Percentiles rank a stretch among this genome's conserved stretches.
Conservation (phyloP, 2,329 filamentous ascomycete genomes). For the Grosmannia huntii region DNA sequence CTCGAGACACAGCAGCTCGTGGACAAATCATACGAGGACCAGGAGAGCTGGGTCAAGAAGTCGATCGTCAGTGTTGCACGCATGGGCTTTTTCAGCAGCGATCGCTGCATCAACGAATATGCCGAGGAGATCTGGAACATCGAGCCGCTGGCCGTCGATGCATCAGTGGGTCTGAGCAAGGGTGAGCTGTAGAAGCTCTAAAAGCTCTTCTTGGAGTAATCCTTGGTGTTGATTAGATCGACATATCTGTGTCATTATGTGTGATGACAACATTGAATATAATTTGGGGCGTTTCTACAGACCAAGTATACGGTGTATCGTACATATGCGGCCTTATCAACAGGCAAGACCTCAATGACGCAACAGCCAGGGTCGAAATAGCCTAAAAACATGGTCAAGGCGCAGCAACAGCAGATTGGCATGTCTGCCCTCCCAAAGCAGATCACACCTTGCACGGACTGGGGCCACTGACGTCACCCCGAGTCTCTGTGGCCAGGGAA, state of each 20-base stretch:
- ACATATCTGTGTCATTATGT: background rate
- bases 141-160: conserved; percentile 54
- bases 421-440: no score
- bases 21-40: conserved; percentile 82
- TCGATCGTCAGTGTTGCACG: conserved; percentile 75
- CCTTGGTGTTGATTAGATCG: background rate
- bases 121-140: conserved; percentile 96
- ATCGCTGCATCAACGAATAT: conserved; percentile 94
- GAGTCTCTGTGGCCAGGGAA: no score
- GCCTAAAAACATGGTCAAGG: background rate
- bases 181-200: conserved; percentile 7
- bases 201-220: background rate
- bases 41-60: conserved; percentile 87
- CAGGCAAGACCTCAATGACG: background rate
- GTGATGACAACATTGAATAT: background rate
- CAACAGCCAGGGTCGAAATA: background rate
- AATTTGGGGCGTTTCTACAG: background rate
- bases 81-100: conserved; percentile 96
- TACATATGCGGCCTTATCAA: background rate
- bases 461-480: no score
- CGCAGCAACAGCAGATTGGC: no score
- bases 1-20: conserved; percentile 82
- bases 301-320: no score
- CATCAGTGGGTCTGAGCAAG: conserved; percentile 10
- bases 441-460: no score